phyloP scores from a whole-genome alignment of 768 basidiomycete species.

The Tylopilus plumbeoviolaceoides region DNA sequence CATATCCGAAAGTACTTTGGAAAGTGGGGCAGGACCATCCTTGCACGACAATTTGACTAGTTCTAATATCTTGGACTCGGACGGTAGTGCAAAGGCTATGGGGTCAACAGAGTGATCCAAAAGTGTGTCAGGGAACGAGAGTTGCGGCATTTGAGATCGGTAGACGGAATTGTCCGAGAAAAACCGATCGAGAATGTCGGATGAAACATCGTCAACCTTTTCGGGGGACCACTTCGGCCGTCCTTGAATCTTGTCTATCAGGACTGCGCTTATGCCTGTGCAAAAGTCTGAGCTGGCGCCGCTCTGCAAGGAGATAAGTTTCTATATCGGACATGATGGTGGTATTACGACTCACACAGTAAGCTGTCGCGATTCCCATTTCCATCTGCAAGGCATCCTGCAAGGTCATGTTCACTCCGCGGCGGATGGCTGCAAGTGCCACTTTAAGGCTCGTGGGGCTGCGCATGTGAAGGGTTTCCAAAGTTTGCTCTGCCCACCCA shows the following conservation, averaged over 20 bases:
- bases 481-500: conserved; percentile 72
- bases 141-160: conserved; percentile 40
- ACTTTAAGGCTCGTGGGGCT: conserved; percentile 94
- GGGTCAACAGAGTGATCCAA: conserved; percentile 23
- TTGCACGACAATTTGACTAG: conserved; percentile 41
- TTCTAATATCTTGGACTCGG: conserved; percentile 67
- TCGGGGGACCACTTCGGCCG: conserved; percentile 72
- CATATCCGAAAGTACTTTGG: conserved; percentile 22
- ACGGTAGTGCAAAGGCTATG: conserved; percentile 61
- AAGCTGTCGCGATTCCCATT: conserved; percentile 82
- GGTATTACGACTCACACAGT: conserved; percentile 60
- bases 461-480: conserved; percentile 56
- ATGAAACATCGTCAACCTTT: conserved; percentile 54
- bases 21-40: conserved; percentile 39
- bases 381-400: conserved; percentile 77
- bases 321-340: conserved; percentile 10
- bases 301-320: conserved; percentile 41
- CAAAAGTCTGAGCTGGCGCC: conserved; percentile 80
- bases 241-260: conserved; percentile 47
- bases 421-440: conserved; percentile 73
- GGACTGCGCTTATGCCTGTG: conserved; percentile 71
- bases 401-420: conserved; percentile 61
- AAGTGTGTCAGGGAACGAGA: conserved; percentile 39
- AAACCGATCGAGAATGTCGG: conserved; percentile 58
- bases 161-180: conserved; percentile 56